Conservation (phyloP, 805 yeast species). For the Yamadazyma nakazawae region DNA sequence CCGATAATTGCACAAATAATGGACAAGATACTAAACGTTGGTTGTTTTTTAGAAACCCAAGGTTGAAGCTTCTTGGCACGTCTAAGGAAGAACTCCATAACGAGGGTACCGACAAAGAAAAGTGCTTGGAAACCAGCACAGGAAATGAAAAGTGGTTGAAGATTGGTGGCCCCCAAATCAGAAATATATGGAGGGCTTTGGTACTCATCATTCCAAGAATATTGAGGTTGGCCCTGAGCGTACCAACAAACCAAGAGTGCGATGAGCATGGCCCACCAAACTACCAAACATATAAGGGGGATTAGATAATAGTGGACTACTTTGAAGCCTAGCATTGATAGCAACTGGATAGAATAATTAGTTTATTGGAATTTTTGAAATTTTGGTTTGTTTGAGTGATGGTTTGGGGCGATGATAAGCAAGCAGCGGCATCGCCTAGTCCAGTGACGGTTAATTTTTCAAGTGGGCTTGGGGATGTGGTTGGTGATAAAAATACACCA, state of each 20-base stretch:
- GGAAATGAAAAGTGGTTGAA: constrained; percentile 79
- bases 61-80: constrained; percentile 54
- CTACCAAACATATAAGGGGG: constrained; percentile 63
- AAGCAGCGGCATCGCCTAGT: not conserved
- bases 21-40: constrained; percentile 39
- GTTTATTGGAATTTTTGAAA: not conserved
- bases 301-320: constrained; percentile 50
- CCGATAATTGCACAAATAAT: constrained; percentile 52
- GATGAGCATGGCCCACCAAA: constrained; percentile 91
- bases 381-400: not conserved
- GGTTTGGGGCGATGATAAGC: not conserved
- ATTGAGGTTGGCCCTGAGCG: constrained; percentile 72
- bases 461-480: not conserved
- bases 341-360: not conserved
- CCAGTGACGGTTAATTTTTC: not conserved
- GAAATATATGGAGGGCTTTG: constrained; percentile 69
- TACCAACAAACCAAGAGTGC: constrained; percentile 80
- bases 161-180: constrained; percentile 82
- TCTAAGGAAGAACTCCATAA: constrained; percentile 62
- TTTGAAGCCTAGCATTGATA: constrained; percentile 26
- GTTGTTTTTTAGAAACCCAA: constrained; percentile 43
- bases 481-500: too few species aligned
- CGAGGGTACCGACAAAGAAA: constrained; percentile 60
- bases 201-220: constrained; percentile 47
- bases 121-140: constrained; percentile 78